Evolutionary conservation across 2,329 filamentous ascomycete species (phyloP), one percentile per base, ranked within the genome.

Genomic region (Pseudogymnoascus sp.): DNA sequence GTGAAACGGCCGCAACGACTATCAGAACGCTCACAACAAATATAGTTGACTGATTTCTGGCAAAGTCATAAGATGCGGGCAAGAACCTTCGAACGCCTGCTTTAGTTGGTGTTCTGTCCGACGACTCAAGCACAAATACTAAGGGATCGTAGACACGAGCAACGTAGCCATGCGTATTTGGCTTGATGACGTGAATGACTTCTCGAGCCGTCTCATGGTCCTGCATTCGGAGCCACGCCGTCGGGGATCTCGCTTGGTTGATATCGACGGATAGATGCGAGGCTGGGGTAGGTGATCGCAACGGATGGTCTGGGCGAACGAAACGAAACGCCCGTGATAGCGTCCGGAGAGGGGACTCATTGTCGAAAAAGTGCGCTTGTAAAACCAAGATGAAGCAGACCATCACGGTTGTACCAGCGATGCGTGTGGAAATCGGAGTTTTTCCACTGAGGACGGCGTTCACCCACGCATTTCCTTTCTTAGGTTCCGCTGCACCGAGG

Each of bases 171-270:
- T 88, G 80, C 1, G 84, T 81, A 59, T 79, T 76, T 5, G 88
- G 88, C 64, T 89, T 90, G 66, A 91, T 80, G 30, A 88, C 81
- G n/a, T 82, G 79, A 69, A 92, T 89, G 13, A 92, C 80, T 67
- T 92, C 89, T 35, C 81, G 81, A 2, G 88, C 88, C 1, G 88
- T 90, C 67, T 89, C 86, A 66, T 90, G 87, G 65, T 92, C 88
- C 70, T 92, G 89, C 60, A 90, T 77, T 23, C 82, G 80, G 57
- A 92, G 76, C 89, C 89, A 92, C 13, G 88, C 86, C 3, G 80
- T 83, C 1, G 86, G 88, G n/a, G 84, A 88, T 62, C 88, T 79
- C 2, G 86, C 87, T 68, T 90, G 87, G 67, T 92, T 85, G 62
- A 91, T 80, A 19, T 81, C 79, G 9, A 84, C 77, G 1, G 83